phyloP scores from a whole-genome alignment of 305 asterid genomes.

The Solanum aculeatissimum region DNA sequence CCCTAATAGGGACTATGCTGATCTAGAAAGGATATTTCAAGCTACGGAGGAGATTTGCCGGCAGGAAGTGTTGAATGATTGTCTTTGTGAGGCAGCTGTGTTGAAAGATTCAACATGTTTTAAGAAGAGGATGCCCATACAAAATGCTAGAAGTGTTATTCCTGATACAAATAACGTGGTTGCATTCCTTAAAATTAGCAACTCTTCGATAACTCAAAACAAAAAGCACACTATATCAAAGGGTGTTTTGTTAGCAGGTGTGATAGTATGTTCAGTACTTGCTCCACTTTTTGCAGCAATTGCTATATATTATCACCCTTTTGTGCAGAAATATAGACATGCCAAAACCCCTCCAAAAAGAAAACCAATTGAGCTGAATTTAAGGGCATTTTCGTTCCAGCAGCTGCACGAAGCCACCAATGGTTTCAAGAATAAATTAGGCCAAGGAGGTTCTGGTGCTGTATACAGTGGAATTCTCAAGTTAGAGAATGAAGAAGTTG shows the following conservation, averaged over 20 bases:
- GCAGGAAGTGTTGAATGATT: constrained; percentile 1
- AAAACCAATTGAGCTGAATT: background rate
- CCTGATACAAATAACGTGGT: background rate
- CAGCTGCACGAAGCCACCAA: constrained; percentile 25
- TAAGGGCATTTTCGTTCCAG: constrained; percentile 11
- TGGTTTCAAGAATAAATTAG: constrained; percentile 14
- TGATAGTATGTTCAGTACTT: background rate
- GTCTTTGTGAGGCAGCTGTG: constrained; percentile 9
- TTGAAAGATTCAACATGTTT: background rate
- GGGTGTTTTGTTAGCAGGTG: background rate
- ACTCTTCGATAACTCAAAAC: background rate
- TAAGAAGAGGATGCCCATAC: constrained; percentile 14
- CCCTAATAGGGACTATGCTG: background rate
- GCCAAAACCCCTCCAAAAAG: background rate
- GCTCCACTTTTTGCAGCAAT: background rate
- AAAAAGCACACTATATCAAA: background rate
- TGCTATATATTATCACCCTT: background rate
- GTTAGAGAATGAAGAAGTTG: constrained; percentile 1
- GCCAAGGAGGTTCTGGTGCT: constrained; percentile 17
- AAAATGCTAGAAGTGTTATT: background rate
- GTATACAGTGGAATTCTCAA: constrained; percentile 16
- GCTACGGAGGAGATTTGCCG: background rate
- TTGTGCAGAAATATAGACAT: background rate
- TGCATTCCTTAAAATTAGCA: background rate
- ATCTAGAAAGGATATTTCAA: background rate